These are phyloP conservation scores for Arthrobotrys megalospora DNA, from an alignment of 2,329 filamentous ascomycete species.

Conservation along the genomic window DNA sequence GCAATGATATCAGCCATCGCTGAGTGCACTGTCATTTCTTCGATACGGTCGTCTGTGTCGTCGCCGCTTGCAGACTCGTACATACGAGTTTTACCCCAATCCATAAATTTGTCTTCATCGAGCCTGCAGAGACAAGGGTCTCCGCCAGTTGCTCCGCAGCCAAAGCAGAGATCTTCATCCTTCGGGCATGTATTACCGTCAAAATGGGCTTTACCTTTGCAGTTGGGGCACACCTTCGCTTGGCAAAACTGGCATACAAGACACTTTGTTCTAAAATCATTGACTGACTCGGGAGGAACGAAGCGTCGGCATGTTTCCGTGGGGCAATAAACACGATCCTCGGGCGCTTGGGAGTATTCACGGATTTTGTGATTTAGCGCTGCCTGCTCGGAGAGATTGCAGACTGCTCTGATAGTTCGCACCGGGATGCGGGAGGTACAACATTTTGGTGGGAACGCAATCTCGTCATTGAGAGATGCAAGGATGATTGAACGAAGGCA, in stretches of 20 bases:
- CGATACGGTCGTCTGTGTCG: constrained; percentile 32
- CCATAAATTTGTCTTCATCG: constrained; percentile 47
- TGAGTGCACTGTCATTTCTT: constrained; percentile 50
- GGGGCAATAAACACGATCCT: constrained; percentile 54
- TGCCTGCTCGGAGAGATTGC: constrained; percentile 54
- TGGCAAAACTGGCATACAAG: constrained; percentile 59
- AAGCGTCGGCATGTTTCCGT: constrained; percentile 36
- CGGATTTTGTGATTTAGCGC: constrained; percentile 55
- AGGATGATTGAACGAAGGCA: constrained; percentile 56
- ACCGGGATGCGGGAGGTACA: constrained; percentile 55
- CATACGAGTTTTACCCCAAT: constrained; percentile 57
- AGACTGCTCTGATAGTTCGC: constrained; percentile 35
- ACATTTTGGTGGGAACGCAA: constrained; percentile 56
- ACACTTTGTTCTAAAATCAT: constrained; percentile 56
- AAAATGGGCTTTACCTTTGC: constrained; percentile 37
- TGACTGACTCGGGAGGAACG: constrained; percentile 53
- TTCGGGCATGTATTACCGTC: constrained; percentile 48
- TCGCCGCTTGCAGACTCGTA: constrained; percentile 42
- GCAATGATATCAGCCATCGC: constrained; percentile 49
- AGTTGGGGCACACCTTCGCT: constrained; percentile 48
- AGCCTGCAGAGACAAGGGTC: constrained; percentile 39
- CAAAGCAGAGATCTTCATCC: constrained; percentile 44
- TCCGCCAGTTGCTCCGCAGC: constrained; percentile 30
- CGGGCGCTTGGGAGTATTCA: constrained; percentile 53
- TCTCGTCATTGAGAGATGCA: constrained; percentile 55